Conservation (phyloP, 495 filamentous ascomycete genomes). For the Penicillium pancosmium region DNA sequence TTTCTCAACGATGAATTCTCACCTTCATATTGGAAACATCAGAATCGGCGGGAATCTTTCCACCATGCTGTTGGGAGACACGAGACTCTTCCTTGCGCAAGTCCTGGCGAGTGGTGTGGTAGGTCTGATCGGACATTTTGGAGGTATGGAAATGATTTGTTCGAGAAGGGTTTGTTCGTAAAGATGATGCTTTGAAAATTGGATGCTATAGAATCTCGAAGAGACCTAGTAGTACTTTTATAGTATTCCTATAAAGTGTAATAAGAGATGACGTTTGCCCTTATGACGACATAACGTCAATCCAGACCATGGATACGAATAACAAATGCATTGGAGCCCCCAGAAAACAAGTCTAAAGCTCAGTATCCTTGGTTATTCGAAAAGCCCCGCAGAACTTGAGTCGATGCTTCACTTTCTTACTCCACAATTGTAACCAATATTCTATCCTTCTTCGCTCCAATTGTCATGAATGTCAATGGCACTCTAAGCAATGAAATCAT, state of each 20-base stretch:
- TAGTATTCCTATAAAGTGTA: conserved; percentile 11
- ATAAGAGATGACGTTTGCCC: conserved; percentile 18
- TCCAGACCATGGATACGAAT: neutral
- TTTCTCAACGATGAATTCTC: neutral
- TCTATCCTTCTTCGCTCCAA: too few relatives aligned
- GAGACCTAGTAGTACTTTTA: neutral
- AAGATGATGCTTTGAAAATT: neutral
- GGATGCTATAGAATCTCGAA: neutral
- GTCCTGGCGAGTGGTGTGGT: conserved; percentile 55
- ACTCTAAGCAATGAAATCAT: too few relatives aligned
- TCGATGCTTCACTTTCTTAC: neutral
- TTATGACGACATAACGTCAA: conserved; percentile 21
- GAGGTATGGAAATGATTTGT: neutral
- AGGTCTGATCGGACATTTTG: conserved; percentile 54
- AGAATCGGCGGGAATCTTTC: conserved; percentile 47
- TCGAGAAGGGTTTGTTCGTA: neutral
- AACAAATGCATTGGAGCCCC: neutral
- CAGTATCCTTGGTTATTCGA: neutral
- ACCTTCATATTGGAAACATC: conserved; percentile 53
- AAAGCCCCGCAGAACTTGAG: neutral
- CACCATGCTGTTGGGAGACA: conserved; percentile 41
- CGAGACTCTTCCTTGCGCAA: conserved; percentile 55
- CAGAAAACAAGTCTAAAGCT: neutral
- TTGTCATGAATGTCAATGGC: too few relatives aligned
- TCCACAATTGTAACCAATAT: too few relatives aligned